Evolutionary conservation across 2,329 filamentous ascomycete species (phyloP).

Genomic region (Sporothrix phasma): DNA sequence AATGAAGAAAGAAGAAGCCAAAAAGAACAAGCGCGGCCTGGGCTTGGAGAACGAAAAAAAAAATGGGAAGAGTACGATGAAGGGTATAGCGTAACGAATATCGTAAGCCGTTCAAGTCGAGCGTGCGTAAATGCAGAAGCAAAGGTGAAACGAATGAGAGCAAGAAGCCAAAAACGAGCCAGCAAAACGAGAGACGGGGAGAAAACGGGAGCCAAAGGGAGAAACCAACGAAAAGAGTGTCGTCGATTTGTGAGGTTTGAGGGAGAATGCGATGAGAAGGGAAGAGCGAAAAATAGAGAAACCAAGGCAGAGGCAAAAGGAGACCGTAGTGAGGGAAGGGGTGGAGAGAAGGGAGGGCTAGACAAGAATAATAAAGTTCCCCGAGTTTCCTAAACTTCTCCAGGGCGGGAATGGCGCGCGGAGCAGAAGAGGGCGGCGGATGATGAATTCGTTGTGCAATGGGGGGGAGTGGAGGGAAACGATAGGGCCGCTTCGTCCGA

Average conservation of each 20-base stretch:
- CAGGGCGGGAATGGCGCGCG: slow-evolving; percentile 11
- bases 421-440: slow-evolving; percentile 8
- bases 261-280: not conserved
- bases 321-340: not conserved
- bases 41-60: not conserved
- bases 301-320: not conserved
- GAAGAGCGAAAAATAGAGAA: not conserved
- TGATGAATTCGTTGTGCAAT: slow-evolving; percentile 12
- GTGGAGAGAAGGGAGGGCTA: not conserved
- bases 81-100: not conserved
- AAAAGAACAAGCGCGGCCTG: not conserved
- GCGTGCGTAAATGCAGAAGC: not conserved
- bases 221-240: not conserved
- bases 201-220: not conserved
- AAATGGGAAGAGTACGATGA: not conserved
- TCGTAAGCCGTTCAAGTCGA: not conserved
- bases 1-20: not conserved
- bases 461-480: slow-evolving; percentile 12
- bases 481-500: slow-evolving; percentile 20
- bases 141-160: not conserved
- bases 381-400: not conserved
- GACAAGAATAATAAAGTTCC: slow-evolving; percentile 8
- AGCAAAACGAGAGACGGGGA: slow-evolving; percentile 6
- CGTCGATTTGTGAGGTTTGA: not conserved
- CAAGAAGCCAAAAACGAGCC: not conserved